phyloP scores from a whole-genome alignment of 2,329 filamentous ascomycete species.

The Pseudogymnoascus destructans region DNA sequence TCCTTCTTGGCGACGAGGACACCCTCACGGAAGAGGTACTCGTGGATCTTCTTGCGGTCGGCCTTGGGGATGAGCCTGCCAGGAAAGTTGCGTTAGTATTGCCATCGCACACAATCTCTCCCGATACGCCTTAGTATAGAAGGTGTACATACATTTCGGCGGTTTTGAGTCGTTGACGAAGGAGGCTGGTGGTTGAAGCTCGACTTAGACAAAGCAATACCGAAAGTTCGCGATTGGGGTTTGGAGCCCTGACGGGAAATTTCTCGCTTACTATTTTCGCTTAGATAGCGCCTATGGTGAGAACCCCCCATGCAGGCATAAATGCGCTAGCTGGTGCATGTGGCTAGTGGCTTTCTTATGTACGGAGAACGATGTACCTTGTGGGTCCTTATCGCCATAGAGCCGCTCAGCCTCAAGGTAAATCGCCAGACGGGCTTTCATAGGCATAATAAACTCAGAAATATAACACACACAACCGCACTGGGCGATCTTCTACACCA shows the following conservation, averaged over 20 bases:
- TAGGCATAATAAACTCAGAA: background rate
- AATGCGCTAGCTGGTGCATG: background rate
- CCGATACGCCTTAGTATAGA: background rate
- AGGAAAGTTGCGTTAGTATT: slow-evolving; percentile 9
- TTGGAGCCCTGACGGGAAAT: slow-evolving; percentile 6
- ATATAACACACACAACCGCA: background rate
- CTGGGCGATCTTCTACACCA: slow-evolving; percentile 24
- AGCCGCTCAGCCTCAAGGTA: slow-evolving; percentile 3
- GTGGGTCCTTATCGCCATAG: slow-evolving; percentile 7
- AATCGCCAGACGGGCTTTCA: background rate
- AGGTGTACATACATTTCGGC: slow-evolving; percentile 32
- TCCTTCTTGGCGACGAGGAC: slow-evolving; percentile 98
- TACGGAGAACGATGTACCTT: background rate
- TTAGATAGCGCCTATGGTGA: background rate
- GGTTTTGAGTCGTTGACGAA: slow-evolving; percentile 22
- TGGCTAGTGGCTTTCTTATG: background rate
- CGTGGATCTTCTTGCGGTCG: slow-evolving; percentile 99
- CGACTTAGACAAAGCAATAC: slow-evolving; percentile 7
- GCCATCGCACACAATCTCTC: background rate
- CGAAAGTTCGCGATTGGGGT: slow-evolving; percentile 11
- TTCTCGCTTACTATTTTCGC: slow-evolving; percentile 6
- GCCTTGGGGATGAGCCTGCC: slow-evolving; percentile 97
- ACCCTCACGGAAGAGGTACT: slow-evolving; percentile 92
- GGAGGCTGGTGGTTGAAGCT: slow-evolving; percentile 6
- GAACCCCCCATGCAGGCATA: background rate